Conservation (phyloP, 441 rosid species). For the Gossypium aridum region DNA sequence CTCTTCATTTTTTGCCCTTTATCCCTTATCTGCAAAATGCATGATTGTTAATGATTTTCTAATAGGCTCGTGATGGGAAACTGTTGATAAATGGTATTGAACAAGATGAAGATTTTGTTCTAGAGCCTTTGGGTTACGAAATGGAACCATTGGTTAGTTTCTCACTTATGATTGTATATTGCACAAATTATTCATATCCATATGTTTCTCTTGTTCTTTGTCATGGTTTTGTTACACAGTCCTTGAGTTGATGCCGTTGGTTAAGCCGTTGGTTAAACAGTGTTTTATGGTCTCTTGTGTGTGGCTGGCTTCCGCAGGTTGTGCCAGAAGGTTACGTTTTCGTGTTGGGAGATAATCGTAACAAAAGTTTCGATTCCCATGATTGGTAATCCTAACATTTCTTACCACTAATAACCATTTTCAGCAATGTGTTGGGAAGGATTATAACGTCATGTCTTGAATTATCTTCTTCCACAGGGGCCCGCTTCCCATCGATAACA, state of each 20-base stretch:
- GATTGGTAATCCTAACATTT: constrained; percentile 39
- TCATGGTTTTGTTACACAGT: neutral
- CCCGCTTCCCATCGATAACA: constrained; percentile 57
- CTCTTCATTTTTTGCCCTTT: neutral
- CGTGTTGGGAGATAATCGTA: constrained; percentile 71
- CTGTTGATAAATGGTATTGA: constrained; percentile 41
- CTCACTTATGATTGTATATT: neutral
- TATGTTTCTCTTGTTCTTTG: neutral
- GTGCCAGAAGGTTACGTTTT: constrained; percentile 63
- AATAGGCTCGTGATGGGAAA: constrained; percentile 42
- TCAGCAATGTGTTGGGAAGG: neutral
- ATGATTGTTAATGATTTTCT: neutral
- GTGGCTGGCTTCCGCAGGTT: constrained; percentile 27
- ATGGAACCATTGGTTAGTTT: constrained; percentile 47
- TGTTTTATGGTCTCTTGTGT: neutral
- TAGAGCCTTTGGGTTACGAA: constrained; percentile 49
- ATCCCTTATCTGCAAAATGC: neutral
- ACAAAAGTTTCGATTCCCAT: constrained; percentile 67
- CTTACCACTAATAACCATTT: neutral
- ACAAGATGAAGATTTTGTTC: constrained; percentile 49
- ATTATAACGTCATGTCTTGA: neutral
- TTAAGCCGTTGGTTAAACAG: neutral
- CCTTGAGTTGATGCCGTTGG: neutral
- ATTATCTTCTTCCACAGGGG: constrained; percentile 45
- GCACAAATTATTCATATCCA: too few relatives aligned